Evolutionary conservation across 169 alveolate genomes (phyloP).

Genomic region (Eimeria sp.): DNA sequence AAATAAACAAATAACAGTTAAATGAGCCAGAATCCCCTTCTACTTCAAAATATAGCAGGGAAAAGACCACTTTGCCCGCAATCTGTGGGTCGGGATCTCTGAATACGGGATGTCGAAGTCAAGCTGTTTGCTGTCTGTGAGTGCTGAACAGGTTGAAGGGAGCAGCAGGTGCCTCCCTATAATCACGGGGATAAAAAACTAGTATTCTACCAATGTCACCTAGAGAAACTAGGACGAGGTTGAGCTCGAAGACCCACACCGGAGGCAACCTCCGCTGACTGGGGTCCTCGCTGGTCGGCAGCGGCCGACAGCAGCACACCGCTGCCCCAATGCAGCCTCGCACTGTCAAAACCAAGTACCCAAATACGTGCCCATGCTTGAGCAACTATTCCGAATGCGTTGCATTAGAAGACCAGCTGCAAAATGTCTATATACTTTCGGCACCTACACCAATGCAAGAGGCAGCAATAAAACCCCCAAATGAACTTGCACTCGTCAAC

Average conservation of each 20-base stretch:
- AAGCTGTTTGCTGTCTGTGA: background rate
- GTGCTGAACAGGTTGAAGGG: background rate
- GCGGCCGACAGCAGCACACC: background rate
- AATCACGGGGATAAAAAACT: background rate
- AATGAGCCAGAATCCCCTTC: background rate
- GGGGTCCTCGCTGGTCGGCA: background rate
- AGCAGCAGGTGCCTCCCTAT: too few relatives aligned
- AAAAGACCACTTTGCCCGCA: background rate
- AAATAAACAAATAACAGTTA: background rate
- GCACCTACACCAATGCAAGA: background rate
- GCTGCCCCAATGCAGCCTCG: background rate
- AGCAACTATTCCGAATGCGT: background rate
- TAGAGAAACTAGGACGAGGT: background rate
- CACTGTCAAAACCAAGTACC: background rate
- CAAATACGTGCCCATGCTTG: background rate
- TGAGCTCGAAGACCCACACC: background rate
- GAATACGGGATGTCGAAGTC: background rate
- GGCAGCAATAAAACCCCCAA: background rate
- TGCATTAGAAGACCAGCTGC: background rate
- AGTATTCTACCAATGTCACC: background rate
- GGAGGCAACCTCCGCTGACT: background rate
- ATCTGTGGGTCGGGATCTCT: background rate
- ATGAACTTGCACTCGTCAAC: background rate
- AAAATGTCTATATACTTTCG: background rate
- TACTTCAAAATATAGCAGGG: background rate